Base-by-base conservation (phyloP, 441 rosid genomes). In the Omphalea diandra region DNA sequence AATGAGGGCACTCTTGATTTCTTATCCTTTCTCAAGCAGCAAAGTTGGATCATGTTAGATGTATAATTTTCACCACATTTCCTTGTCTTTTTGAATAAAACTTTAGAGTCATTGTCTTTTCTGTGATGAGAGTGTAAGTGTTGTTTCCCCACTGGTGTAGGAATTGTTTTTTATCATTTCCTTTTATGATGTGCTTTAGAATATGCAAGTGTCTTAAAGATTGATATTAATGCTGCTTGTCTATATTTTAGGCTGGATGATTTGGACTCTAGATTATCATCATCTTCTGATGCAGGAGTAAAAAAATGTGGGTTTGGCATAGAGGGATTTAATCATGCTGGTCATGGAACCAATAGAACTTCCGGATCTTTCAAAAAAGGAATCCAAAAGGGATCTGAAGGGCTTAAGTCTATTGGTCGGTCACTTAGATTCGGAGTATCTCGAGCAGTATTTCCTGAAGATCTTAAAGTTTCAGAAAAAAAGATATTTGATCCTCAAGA, bases 401-500 rank as follows among this genome's bases (percentile, higher is more conserved):
- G 99, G 35, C 96, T 96, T 29, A 89, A 83, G 77, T 91, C 99
- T 61, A 76, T 96, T 74, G 98, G 99, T 53, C 90, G 97, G 49
- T 89, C 99, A 26, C 93, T 96, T 68, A 79, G 97, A 62, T 84
- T 93, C 63, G 97, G 97, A 50, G 98, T 95, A 66, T 83, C 97
- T 35, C 84, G 93, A 27, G 97, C 94, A 1, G 97, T 96, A 47
- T 96, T 93, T 72, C 96, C 99, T 0, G 99, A 96, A 83, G 99
- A 96, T 80, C 93, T 96, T 74, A 85, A 93, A 79, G 90, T 65
- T 57, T 93, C 98, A 2, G 96, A 91, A 75, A 91, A 83, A 77
- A 93, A 87, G 80, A 91, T 96, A 56, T 83, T 96, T 73, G 97
- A 96, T 84, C 99, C 99, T 57, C 97, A 96, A 57, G 96, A 90